Conservation (phyloP, 139 green algal species). For the Tetradesmus obliquus region DNA sequence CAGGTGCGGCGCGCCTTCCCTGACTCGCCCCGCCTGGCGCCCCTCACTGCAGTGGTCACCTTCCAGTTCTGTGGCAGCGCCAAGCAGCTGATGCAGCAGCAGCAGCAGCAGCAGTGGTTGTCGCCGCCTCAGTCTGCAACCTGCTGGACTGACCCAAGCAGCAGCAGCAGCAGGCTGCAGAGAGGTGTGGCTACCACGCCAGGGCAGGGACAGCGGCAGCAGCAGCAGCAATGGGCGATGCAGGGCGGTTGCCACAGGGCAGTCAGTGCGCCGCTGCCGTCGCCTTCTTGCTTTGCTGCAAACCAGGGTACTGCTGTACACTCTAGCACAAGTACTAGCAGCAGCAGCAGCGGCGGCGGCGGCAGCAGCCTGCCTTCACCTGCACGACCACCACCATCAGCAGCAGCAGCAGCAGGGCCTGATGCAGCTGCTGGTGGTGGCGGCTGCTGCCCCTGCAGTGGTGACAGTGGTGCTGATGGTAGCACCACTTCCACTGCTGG, state of each 20-base stretch:
- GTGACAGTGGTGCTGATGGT: neutral
- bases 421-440: neutral
- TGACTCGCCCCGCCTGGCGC: constrained; percentile 15
- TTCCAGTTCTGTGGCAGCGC: constrained; percentile 40
- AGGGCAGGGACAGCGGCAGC: neutral
- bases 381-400: neutral
- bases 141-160: neutral
- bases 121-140: neutral
- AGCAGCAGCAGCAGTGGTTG: constrained; percentile 10
- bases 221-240: neutral
- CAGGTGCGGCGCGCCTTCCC: constrained; percentile 30
- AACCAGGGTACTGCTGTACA: neutral
- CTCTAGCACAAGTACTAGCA: neutral
- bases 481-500: neutral
- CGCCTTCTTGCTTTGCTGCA: neutral
- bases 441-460: constrained; percentile 2
- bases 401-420: constrained; percentile 8
- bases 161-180: neutral
- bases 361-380: neutral
- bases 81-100: neutral
- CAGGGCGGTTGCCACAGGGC: neutral
- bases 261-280: neutral
- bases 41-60: constrained; percentile 30
- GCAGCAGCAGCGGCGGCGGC: constrained; percentile 26
- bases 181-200: neutral